Evolutionary conservation across 805 yeast species (phyloP), one percentile per base, ranked within the genome.

Genomic region (Wickerhamomyces queroliae): DNA sequence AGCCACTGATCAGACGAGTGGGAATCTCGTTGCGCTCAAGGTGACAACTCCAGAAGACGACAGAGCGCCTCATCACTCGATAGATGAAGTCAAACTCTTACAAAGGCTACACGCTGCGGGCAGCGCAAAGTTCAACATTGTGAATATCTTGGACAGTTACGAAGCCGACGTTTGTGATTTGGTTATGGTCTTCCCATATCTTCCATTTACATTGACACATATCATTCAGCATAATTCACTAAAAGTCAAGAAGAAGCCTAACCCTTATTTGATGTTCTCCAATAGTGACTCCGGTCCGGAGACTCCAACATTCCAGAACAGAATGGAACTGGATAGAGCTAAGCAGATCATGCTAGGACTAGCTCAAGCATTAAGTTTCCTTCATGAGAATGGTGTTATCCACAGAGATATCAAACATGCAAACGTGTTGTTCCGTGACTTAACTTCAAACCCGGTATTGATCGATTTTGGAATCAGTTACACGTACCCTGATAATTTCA

Each of bases 401-500:
- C 99, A 91, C 62, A 74, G 99, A 53, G 99, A 91, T 62, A 79
- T 91, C 48, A 93, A 93, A 58, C 89, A 93, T 1, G 87, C 81
- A 36, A 86, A 86, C 55, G 76, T 86, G 39, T 59, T 87, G 53
- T 78, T 82, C 43, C 63, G 56, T 38, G 52, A 52, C 5, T 38
- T 39, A n/a, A 50, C 52, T 10, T 42, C 51, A 2, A 35, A 43
- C 5, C 69, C 71, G 1, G 54, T 64, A 2, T 53, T 68, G n/a
- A 63, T 63, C 15, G 74, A 68, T 42, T 59, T 69, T 40, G 75
- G 74, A 0, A 66, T 65, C 19, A 54, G 64, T 16, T 69, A 52
- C 18, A 37, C 49, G 16, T 54, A 47, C 25, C 55, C 78, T 1
- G 70, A 76, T 22, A 87, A 84, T 47, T 77, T 75, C 57, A 88